Base-by-base conservation (phyloP, 1,139 yeast genomes). In the Kluyveromyces marxianus region DNA sequence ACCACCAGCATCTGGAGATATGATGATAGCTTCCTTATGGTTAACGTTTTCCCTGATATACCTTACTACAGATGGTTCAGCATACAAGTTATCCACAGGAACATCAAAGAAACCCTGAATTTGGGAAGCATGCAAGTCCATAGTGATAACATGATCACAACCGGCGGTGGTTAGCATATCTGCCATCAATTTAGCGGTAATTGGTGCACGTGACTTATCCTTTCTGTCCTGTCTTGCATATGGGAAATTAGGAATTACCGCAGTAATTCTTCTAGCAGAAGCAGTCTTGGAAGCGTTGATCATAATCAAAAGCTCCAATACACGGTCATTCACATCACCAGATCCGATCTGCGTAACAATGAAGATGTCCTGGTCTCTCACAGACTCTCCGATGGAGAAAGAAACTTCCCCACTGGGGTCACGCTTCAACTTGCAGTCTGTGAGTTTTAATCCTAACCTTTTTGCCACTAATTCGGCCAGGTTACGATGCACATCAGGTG, bases 1-100 rank as follows among this genome's bases (percentile, higher is more conserved):
- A 48, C 98, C 98, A 59, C 98, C 98, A 3, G 98, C 98, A 70
- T 92, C 98, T 3, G 98, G 98, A 1, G 97, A 88, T 25, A 89
- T 88, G 50, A 92, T 84, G 49, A 90, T 88, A 34, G 94, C 81
- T 52, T 88, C 81, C 38, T 77, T 72, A 59, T 75, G 81, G 51
- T 76, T 74, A 49, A 85, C 75, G 54, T 81, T 75, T 57, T 87
- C 96, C 53, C 79, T 79, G 52, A 92, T 88, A 63, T 88, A 90
- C 61, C 92, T 76, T 49, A 90, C 87, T 34, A 87, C 96, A 57
- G 88, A 81, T 46, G 97, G 98, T 67, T 92, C 97, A 30, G 96
- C 97, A 59, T 90, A 92, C 58, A 92, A 71, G 66, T 92, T 92
- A 68, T 92, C 98, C 29, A 92, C 98, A 0, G 98, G 98, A 10